A percentile compares a stretch with the other conserved stretches of the same genome.
phyloP scores from a whole-genome alignment of 495 filamentous ascomycete species.

The Lasiosphaeria miniovina region DNA sequence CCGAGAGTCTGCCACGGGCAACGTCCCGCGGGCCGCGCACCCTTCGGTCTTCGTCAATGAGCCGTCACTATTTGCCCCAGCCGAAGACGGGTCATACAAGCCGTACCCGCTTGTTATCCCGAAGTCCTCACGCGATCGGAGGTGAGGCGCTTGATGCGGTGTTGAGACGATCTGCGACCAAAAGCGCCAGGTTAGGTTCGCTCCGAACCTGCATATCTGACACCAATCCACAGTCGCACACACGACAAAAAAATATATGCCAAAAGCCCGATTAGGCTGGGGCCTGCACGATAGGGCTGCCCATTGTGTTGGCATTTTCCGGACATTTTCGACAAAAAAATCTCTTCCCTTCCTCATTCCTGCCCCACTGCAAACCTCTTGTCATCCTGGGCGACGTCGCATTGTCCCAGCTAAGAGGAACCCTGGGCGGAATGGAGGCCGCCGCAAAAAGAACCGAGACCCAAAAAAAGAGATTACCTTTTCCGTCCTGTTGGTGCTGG shows the following conservation, averaged over 20 bases:
- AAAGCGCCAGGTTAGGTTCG: constrained; percentile 11
- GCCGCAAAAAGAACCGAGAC: background rate
- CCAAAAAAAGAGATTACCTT: background rate
- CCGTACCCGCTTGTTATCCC: constrained; percentile 1
- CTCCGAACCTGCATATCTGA: constrained; percentile 17
- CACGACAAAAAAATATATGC: background rate
- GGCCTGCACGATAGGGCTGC: background rate
- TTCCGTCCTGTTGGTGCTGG: background rate
- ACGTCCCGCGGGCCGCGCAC: constrained; percentile 19
- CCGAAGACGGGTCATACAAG: constrained; percentile 17
- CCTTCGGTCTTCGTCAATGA: constrained; percentile 27
- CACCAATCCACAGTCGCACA: constrained; percentile 12
- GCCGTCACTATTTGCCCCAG: constrained; percentile 13
- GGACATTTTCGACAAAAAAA: no score
- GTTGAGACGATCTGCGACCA: constrained; percentile 3
- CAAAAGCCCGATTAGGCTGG: constrained; percentile 25
- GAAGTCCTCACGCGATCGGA: constrained; percentile 5
- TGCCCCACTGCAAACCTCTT: constrained; percentile 1
- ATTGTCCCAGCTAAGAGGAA: background rate
- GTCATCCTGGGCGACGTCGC: background rate
- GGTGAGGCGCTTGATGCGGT: constrained; percentile 3
- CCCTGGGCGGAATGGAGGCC: background rate
- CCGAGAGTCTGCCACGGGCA: constrained; percentile 12
- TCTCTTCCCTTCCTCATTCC: constrained; percentile 5
- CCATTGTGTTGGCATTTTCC: background rate